phyloP scores from a whole-genome alignment of 176 grass and related monocot species.

The Bolboschoenus planiculmis region DNA sequence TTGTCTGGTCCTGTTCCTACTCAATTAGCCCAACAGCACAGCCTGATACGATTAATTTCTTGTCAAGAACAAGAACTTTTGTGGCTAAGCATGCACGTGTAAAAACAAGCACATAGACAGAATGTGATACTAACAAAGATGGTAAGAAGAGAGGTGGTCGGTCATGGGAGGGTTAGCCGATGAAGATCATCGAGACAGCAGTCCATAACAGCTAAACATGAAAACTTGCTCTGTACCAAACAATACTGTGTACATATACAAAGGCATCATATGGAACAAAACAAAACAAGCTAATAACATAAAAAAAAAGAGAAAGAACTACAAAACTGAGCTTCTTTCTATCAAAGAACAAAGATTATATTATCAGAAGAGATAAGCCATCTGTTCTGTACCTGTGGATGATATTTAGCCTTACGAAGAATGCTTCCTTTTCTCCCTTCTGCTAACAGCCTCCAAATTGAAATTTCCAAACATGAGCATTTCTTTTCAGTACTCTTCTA shows the following conservation, averaged over 20 bases:
- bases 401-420: not conserved
- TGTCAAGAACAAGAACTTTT: not conserved
- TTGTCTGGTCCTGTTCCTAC: not conserved
- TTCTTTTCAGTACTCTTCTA: not conserved
- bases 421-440: not conserved
- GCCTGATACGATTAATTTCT: not conserved
- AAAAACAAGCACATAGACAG: not conserved
- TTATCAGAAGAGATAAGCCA: not conserved
- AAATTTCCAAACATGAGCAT: not conserved
- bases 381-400: not conserved
- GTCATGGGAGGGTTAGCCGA: not conserved
- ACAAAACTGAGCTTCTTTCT: conserved; percentile 31
- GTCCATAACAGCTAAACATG: not conserved
- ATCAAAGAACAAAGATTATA: conserved; percentile 22
- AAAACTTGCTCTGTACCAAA: conserved; percentile 8
- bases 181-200: not conserved
- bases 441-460: not conserved
- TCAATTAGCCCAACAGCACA: not conserved
- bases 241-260: conserved; percentile 20
- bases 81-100: not conserved
- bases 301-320: conserved; percentile 1
- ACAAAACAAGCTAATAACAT: not conserved
- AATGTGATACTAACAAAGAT: not conserved
- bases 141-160: not conserved
- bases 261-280: not conserved